Evolutionary conservation across 306 rosid species (phyloP), one percentile per base, ranked within the genome.

Genomic region (Quercus suber): DNA sequence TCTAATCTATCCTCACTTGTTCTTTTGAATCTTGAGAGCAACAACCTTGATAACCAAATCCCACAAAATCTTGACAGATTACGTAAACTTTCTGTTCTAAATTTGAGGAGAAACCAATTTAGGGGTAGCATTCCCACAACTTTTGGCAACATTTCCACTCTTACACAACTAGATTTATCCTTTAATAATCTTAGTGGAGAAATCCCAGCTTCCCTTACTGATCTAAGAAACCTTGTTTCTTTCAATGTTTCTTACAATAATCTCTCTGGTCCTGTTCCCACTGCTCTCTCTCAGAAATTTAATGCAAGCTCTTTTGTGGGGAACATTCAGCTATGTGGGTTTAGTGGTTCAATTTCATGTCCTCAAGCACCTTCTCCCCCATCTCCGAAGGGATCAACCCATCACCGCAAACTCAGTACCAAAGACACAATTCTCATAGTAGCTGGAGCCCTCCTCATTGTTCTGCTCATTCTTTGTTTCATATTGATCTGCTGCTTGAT

Each of bases 341-440:
- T 85, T 69, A 89, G 81, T 78, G 88, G 82, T 75, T 88, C 91
- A 4, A 76, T 80, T 19, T 80, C 74, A 45, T 94, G 98, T 84
- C 86, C 94, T 15, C 49, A 82, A 35, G 89, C 88, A 3, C 95
- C 98, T 71, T 84, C 92, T 58, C 83, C 84, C 52, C 89, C 89
- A 30, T 76, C 89, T 52, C 73, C 80, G 0, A 86, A 76, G 76
- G 37, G 2, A 73, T 55, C 84, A 11, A 83, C 65, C 43, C 89
- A n/a, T 75, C 96, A 69, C 56, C 86, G 85, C 73, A 90, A 84
- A 80, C 86, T 88, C 21, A 87, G 92, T 74, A 88, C 92, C 56
- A 90, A 92, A 84, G 97, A 94, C 80, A 88, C 82, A 75, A 86
- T 94, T 68, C 98, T 94, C 79, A 90, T 94, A 65, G 94, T 84